phyloP scores from a whole-genome alignment of 1,284 basidiomycete species.

The Marasmius oreades region DNA sequence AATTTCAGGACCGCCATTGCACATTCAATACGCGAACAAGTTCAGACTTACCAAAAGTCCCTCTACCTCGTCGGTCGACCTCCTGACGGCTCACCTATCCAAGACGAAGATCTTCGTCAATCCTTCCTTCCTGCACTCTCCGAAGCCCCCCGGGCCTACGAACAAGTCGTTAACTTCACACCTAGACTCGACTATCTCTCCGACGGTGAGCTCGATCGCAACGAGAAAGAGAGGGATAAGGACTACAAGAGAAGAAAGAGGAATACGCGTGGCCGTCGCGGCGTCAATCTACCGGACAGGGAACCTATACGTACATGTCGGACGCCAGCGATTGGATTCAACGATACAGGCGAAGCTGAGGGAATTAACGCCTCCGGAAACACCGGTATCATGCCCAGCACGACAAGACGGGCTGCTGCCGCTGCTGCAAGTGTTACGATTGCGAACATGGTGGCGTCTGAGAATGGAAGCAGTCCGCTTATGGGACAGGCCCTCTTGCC shows the following conservation, averaged over 20 bases:
- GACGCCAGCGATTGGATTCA: conserved; percentile 79
- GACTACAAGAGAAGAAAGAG: conserved; percentile 85
- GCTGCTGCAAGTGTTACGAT: conserved; percentile 79
- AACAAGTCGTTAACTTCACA: conserved; percentile 77
- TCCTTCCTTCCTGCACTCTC: conserved; percentile 84
- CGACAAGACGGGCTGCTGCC: conserved; percentile 77
- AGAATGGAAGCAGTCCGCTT: conserved; percentile 51
- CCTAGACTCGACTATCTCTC: conserved; percentile 88
- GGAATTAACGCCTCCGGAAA: conserved; percentile 66
- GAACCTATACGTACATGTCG: conserved; percentile 92
- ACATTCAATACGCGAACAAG: conserved; percentile 95
- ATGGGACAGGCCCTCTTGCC: conserved; percentile 16
- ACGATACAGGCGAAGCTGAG: conserved; percentile 42
- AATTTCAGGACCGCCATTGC: conserved; percentile 86
- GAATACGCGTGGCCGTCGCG: conserved; percentile 84
- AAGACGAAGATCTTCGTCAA: conserved; percentile 90
- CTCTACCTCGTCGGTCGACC: conserved; percentile 90
- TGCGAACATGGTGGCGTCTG: conserved; percentile 80
- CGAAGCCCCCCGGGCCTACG: conserved; percentile 67
- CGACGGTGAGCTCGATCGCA: conserved; percentile 84
- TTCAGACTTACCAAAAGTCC: conserved; percentile 88
- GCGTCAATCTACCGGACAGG: conserved; percentile 89
- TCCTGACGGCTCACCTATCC: conserved; percentile 73
- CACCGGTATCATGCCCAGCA: conserved; percentile 60
- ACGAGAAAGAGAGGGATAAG: conserved; percentile 92